Evolutionary conservation across 2,329 filamentous ascomycete genomes (phyloP).

Genomic region (Pezicula neosporulosa): DNA sequence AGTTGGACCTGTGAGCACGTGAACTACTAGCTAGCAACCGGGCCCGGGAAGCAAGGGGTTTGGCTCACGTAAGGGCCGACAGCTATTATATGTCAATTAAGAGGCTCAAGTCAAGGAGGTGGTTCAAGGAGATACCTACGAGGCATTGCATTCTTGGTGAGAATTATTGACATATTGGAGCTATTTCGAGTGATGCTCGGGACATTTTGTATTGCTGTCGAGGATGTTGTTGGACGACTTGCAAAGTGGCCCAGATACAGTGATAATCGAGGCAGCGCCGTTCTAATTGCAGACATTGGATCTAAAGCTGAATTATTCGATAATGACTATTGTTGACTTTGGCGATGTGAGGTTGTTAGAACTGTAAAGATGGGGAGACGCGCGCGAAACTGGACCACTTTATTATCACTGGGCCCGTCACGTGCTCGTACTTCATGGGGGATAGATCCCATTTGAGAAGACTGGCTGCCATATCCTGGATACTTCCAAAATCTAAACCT

Average conservation of each 20-base stretch:
- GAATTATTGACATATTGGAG: slow-evolving; percentile 45
- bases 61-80: slow-evolving; percentile 57
- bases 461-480: no score
- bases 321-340: no score
- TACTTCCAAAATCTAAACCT: no score
- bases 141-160: slow-evolving; percentile 54
- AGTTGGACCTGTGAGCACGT: slow-evolving; percentile 12
- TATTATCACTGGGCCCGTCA: no score
- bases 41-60: not conserved
- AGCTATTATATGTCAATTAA: slow-evolving; percentile 35
- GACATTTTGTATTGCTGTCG: slow-evolving; percentile 14
- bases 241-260: not conserved
- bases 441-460: no score
- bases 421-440: no score
- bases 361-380: no score
- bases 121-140: slow-evolving; percentile 23
- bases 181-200: slow-evolving; percentile 32
- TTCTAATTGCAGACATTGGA: not conserved
- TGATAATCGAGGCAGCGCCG: not conserved
- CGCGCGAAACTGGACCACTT: no score
- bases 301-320: no score
- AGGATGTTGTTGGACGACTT: not conserved
- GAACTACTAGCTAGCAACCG: not conserved
- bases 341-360: no score
- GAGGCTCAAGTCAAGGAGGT: not conserved